A percentile compares a stretch with the other conserved stretches of the same genome.
phyloP scores from a whole-genome alignment of 176 grass and related monocot species.

The Areca catechu region DNA sequence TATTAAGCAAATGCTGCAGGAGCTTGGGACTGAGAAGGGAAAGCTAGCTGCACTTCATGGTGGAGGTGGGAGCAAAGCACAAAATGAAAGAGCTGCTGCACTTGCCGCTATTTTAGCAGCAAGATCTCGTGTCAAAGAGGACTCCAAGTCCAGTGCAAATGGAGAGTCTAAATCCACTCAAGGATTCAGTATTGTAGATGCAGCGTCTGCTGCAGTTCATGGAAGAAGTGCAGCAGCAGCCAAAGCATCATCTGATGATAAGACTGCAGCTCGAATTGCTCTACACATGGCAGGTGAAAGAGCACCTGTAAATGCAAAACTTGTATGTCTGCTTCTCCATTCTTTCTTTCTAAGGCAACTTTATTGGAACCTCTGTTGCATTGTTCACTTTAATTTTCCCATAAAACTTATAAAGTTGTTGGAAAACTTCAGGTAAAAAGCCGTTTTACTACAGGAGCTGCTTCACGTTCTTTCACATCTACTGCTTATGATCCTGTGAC shows the following conservation, averaged over 20 bases:
- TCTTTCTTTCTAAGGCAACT: neutral
- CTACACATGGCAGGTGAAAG: constrained; percentile 82
- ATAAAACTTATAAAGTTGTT: too few species aligned
- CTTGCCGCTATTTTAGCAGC: constrained; percentile 54
- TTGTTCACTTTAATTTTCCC: too few species aligned
- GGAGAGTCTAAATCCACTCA: constrained; percentile 52
- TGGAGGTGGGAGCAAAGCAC: constrained; percentile 86
- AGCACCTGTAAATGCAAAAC: constrained; percentile 79
- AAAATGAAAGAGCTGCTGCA: constrained; percentile 83
- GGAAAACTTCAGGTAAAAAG: constrained; percentile 80
- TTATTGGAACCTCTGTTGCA: too few species aligned
- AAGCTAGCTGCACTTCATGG: constrained; percentile 72
- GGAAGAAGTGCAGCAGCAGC: constrained; percentile 86
- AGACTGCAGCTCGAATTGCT: constrained; percentile 85
- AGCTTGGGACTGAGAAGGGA: constrained; percentile 93
- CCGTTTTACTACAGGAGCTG: constrained; percentile 75
- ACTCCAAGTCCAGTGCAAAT: constrained; percentile 32
- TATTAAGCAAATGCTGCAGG: constrained; percentile 92
- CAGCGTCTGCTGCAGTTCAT: constrained; percentile 91
- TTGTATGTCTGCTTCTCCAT: constrained; percentile 37
- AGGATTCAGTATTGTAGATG: constrained; percentile 96
- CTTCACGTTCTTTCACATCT: constrained; percentile 92
- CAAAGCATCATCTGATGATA: constrained; percentile 71
- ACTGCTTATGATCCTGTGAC: constrained; percentile 93
- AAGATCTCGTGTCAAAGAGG: constrained; percentile 45